Evolutionary conservation across 495 filamentous ascomycete species (phyloP).

Genomic region (Lindgomyces ingoldianus): DNA sequence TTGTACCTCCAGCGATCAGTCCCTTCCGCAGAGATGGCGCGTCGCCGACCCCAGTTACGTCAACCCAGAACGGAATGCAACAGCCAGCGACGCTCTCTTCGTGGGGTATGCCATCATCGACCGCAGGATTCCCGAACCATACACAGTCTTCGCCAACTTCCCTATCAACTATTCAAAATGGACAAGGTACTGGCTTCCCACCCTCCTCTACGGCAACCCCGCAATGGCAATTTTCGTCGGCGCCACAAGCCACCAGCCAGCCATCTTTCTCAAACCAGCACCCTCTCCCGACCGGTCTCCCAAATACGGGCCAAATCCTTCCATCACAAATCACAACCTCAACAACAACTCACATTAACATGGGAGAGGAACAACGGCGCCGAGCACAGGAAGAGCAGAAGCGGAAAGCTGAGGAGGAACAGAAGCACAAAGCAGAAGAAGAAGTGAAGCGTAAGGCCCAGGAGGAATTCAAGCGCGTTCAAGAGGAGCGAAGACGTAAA

Average conservation of each 20-base stretch:
- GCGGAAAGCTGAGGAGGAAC: conserved; percentile 1
- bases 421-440: not conserved
- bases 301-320: not conserved
- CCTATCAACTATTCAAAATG: not conserved
- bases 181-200: not conserved
- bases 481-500: conserved; percentile 8
- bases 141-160: not conserved
- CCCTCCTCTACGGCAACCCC: not conserved
- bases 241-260: not conserved
- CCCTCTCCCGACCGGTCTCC: not conserved
- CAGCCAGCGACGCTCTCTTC: not conserved
- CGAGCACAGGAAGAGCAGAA: conserved; percentile 6
- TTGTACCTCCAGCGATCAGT: not conserved
- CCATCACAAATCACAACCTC: not conserved
- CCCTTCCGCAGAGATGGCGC: not conserved
- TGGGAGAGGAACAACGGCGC: not conserved
- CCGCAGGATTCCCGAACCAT: not conserved
- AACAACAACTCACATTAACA: not conserved
- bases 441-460: conserved; percentile 1
- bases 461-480: conserved; percentile 2
- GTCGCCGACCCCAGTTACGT: not conserved
- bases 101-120: not conserved
- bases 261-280: not conserved
- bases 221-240: not conserved
- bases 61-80: no score